phyloP scores from a whole-genome alignment of 805 yeast genomes.

The Wilhelminamyces savonicus region DNA sequence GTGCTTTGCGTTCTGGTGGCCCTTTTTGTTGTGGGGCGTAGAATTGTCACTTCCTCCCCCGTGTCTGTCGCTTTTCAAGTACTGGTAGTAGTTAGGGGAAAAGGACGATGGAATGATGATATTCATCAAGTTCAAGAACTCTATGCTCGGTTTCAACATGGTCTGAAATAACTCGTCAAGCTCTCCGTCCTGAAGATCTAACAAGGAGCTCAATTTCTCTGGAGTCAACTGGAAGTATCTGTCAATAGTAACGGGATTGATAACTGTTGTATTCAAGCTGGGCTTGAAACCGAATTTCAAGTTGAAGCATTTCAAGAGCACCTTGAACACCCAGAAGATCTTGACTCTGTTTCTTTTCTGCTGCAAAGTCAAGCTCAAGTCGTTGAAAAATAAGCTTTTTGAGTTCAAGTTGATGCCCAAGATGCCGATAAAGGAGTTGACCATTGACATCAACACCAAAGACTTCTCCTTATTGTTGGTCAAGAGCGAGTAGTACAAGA shows the following conservation, averaged over 20 bases:
- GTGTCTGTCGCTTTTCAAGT: slow-evolving; percentile 27
- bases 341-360: slow-evolving; percentile 35
- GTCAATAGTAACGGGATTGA: slow-evolving; percentile 41
- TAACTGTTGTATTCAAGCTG: slow-evolving; percentile 39
- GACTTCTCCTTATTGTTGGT: slow-evolving; percentile 38
- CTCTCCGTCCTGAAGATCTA: slow-evolving; percentile 15
- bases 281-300: slow-evolving; percentile 41
- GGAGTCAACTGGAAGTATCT: slow-evolving; percentile 40
- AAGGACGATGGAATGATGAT: slow-evolving; percentile 41
- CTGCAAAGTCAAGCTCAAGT: slow-evolving; percentile 33
- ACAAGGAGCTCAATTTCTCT: slow-evolving; percentile 30
- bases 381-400: slow-evolving; percentile 38
- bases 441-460: slow-evolving; percentile 29
- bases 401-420: slow-evolving; percentile 37
- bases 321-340: slow-evolving; percentile 42
- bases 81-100: slow-evolving; percentile 40
- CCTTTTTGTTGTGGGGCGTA: slow-evolving; percentile 14
- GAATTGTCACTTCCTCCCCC: slow-evolving; percentile 11
- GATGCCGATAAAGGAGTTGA: slow-evolving; percentile 38
- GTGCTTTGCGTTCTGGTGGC: slow-evolving; percentile 8
- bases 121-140: slow-evolving; percentile 36
- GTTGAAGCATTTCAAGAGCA: slow-evolving; percentile 35
- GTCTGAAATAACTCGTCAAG: slow-evolving; percentile 30
- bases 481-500: slow-evolving; percentile 42
- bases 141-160: slow-evolving; percentile 35